Percentiles rank a stretch among this genome's conserved stretches.
Evolutionary conservation across 1,284 basidiomycete genomes (phyloP).

Genomic region (Anthracocystis walkeri): DNA sequence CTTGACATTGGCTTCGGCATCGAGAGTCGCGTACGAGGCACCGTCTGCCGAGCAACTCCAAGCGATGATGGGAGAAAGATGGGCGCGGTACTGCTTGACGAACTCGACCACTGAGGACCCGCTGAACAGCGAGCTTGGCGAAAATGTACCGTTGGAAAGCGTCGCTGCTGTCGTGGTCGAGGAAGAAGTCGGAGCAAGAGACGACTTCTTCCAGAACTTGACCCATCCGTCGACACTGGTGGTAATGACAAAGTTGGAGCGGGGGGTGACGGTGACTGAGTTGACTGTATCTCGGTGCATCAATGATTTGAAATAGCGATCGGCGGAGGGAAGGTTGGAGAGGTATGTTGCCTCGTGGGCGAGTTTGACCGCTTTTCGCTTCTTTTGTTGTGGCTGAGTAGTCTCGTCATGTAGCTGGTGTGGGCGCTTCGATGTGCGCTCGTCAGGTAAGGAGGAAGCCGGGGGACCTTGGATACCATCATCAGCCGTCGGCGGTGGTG

Average conservation of each 20-base stretch:
- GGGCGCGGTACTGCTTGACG: slow-evolving; percentile 77
- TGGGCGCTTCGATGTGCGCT: slow-evolving; percentile 14
- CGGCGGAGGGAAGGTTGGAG: slow-evolving; percentile 88
- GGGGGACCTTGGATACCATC: not conserved
- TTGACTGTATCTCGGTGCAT: slow-evolving; percentile 97
- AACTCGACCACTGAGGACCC: slow-evolving; percentile 67
- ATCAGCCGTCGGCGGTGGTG: slow-evolving; percentile 15
- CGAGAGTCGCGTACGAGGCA: slow-evolving; percentile 83
- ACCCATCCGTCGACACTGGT: slow-evolving; percentile 94
- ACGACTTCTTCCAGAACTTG: slow-evolving; percentile 99
- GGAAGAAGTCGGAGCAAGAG: slow-evolving; percentile 81
- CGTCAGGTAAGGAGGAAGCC: not conserved
- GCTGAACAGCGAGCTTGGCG: slow-evolving; percentile 24
- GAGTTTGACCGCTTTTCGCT: slow-evolving; percentile 63
- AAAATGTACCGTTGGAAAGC: not conserved
- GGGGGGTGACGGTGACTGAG: slow-evolving; percentile 75
- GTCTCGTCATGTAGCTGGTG: not conserved
- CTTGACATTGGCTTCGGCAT: slow-evolving; percentile 76
- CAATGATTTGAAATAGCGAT: slow-evolving; percentile 96
- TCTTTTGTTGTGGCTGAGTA: slow-evolving; percentile 28
- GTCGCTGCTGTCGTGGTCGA: slow-evolving; percentile 78
- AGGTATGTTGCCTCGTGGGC: slow-evolving; percentile 86
- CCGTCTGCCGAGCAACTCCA: slow-evolving; percentile 93
- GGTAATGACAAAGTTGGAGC: slow-evolving; percentile 83
- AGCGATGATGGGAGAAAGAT: slow-evolving; percentile 81